Conservation (phyloP, 768 basidiomycete species). For the Epithele typhae region DNA sequence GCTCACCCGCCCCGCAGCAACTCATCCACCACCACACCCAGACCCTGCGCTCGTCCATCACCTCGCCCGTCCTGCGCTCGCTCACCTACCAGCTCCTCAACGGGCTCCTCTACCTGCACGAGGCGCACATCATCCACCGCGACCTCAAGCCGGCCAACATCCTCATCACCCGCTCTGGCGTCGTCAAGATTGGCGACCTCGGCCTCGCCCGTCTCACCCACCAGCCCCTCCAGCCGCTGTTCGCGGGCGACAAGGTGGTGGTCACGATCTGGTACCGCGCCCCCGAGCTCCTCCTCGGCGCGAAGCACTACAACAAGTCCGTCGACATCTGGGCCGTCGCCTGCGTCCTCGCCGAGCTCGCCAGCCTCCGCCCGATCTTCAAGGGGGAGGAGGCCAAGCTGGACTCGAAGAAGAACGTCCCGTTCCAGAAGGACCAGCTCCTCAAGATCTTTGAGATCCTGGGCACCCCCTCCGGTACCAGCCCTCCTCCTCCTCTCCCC, state of each 20-base stretch:
- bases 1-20: slow-evolving; percentile 79
- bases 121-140: slow-evolving; percentile 91
- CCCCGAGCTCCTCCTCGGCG: slow-evolving; percentile 92
- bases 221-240: slow-evolving; percentile 87
- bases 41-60: slow-evolving; percentile 73
- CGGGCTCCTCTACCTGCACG: slow-evolving; percentile 92
- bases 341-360: slow-evolving; percentile 94
- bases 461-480: slow-evolving; percentile 82
- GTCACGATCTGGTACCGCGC: slow-evolving; percentile 99
- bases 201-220: slow-evolving; percentile 91
- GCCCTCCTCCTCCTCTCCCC: no score
- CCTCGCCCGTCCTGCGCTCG: slow-evolving; percentile 80
- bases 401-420: slow-evolving; percentile 95
- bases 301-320: slow-evolving; percentile 96
- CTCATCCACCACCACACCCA: slow-evolving; percentile 98
- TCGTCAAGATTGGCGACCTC: slow-evolving; percentile 98
- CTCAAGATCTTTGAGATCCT: slow-evolving; percentile 94
- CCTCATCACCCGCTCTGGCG: slow-evolving; percentile 82
- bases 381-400: slow-evolving; percentile 99
- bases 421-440: slow-evolving; percentile 94
- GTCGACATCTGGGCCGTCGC: slow-evolving; percentile 98
- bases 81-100: slow-evolving; percentile 92
- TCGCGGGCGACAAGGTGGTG: slow-evolving; percentile 95
- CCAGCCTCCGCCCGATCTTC: slow-evolving; percentile 93
- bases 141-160: slow-evolving; percentile 99